Percentiles rank a stretch among this genome's conserved stretches.
Evolutionary conservation across 495 filamentous ascomycete species (phyloP).

Genomic region (Penicillium goetzii): DNA sequence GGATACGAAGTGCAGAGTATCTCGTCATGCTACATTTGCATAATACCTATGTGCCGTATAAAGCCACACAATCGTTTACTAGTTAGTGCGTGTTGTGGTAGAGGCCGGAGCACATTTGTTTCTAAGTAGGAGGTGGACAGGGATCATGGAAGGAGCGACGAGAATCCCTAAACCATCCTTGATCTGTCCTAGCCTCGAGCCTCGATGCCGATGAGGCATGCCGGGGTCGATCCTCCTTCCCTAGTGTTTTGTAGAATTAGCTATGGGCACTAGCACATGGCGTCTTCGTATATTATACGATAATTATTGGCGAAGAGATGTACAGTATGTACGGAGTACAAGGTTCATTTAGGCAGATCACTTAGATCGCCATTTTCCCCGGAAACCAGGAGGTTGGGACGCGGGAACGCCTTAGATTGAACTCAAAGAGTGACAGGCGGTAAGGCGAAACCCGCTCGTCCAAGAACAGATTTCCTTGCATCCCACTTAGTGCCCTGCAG

Average conservation of each 20-base stretch:
- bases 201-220: background rate
- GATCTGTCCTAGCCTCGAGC: background rate
- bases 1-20: background rate
- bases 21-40: background rate
- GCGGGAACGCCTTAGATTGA: slow-evolving; percentile 4
- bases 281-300: background rate
- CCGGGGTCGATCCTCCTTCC: slow-evolving; percentile 1
- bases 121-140: background rate
- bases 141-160: slow-evolving; percentile 7
- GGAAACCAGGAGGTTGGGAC: slow-evolving; percentile 25
- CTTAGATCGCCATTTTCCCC: slow-evolving; percentile 9
- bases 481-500: slow-evolving; percentile 19
- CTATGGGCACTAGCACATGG: slow-evolving; percentile 10
- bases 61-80: background rate
- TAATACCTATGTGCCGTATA: background rate
- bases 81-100: background rate
- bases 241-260: background rate
- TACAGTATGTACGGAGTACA: background rate
- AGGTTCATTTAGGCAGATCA: slow-evolving; percentile 9
- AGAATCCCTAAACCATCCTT: background rate
- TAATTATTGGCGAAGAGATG: background rate
- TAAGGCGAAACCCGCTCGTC: background rate
- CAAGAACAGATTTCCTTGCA: slow-evolving; percentile 10
- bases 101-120: background rate
- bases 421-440: slow-evolving; percentile 22